Conservation (phyloP, 2,329 filamentous ascomycete genomes). For the Pestalotiopsis sp. region DNA sequence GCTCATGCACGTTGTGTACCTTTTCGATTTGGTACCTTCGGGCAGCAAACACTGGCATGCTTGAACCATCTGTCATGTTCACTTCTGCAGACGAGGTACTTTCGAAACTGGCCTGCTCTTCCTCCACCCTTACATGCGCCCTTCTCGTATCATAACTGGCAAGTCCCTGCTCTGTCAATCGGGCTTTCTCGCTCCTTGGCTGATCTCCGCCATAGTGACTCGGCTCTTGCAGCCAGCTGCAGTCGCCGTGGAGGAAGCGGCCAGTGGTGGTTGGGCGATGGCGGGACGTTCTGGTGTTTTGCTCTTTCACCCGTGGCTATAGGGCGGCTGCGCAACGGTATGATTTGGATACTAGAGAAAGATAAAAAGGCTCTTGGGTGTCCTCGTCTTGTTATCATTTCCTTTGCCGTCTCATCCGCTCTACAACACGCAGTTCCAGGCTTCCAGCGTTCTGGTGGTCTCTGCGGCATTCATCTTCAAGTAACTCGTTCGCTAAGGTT, state of each 20-base stretch:
- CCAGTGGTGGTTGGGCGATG: constrained; percentile 13
- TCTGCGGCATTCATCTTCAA: constrained; percentile 15
- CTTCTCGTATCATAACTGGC: constrained; percentile 20
- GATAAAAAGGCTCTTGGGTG: constrained; percentile 23
- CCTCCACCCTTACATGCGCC: not conserved
- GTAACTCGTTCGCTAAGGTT: constrained; percentile 36
- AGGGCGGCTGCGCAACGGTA: constrained; percentile 10
- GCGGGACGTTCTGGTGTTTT: constrained; percentile 21
- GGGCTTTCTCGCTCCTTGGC: constrained; percentile 6
- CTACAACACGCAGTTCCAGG: not conserved
- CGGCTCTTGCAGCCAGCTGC: constrained; percentile 14
- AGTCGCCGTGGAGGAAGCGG: constrained; percentile 15
- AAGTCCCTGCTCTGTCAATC: constrained; percentile 13
- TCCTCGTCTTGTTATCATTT: constrained; percentile 15
- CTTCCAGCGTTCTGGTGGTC: not conserved
- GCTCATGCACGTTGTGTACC: not conserved
- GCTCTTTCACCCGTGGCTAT: constrained; percentile 17
- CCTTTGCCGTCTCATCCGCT: constrained; percentile 19
- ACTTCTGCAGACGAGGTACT: not conserved
- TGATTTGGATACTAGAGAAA: constrained; percentile 20
- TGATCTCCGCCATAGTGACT: constrained; percentile 14
- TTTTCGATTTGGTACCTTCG: not conserved
- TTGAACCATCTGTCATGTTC: not conserved
- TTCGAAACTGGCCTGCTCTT: not conserved
- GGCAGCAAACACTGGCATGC: not conserved